These are phyloP conservation scores for Termitomyces bulborhizus DNA, from an alignment of 768 basidiomycete species.

Conservation along the genomic window DNA sequence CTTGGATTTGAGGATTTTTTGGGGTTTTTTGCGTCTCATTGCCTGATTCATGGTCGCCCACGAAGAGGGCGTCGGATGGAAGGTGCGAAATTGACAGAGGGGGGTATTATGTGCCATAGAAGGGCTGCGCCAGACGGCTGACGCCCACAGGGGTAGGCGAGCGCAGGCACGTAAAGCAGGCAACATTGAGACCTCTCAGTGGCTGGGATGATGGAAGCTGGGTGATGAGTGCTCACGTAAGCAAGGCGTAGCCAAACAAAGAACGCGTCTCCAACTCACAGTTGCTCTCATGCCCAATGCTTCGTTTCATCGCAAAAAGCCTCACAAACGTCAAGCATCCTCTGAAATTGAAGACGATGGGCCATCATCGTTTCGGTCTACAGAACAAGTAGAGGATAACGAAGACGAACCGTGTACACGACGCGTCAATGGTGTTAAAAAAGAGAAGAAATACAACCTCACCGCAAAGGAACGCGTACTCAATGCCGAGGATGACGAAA, in stretches of 20 bases:
- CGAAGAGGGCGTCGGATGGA: conserved; percentile 56
- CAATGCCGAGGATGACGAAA: conserved; percentile 17
- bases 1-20: conserved; percentile 44
- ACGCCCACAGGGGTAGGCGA: conserved; percentile 23
- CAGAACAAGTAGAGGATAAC: conserved; percentile 40
- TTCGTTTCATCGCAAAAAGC: conserved; percentile 32
- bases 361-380: conserved; percentile 24
- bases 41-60: conserved; percentile 82
- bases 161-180: conserved; percentile 28
- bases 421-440: conserved; percentile 20
- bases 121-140: conserved; percentile 17
- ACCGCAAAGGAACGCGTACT: conserved; percentile 17
- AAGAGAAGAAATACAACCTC: conserved; percentile 25
- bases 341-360: conserved; percentile 58
- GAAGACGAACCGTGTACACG: conserved; percentile 28
- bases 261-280: conserved; percentile 23
- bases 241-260: conserved; percentile 17
- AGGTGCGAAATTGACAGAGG: conserved; percentile 36
- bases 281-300: conserved; percentile 29
- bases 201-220: not conserved
- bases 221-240: not conserved
- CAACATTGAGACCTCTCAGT: conserved; percentile 25
- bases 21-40: conserved; percentile 67
- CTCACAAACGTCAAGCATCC: conserved; percentile 39
- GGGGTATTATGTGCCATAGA: conserved; percentile 1